Base-by-base conservation (phyloP, 1,139 yeast genomes). In the Casaregolazyma suthepensis region DNA sequence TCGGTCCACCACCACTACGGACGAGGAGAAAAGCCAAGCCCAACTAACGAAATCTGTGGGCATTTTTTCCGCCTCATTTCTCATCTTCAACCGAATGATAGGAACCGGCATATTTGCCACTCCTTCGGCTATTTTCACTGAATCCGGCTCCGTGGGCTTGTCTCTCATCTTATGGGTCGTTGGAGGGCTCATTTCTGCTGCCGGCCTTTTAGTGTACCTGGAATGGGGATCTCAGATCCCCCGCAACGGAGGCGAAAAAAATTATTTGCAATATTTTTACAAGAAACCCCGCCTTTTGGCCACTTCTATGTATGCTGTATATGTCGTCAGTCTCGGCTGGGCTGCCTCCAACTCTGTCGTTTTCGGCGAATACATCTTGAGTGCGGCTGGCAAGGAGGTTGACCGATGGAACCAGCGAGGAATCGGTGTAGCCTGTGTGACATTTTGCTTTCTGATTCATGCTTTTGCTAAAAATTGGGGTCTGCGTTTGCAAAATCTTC, bases 21-120 rank as follows among this genome's bases (percentile, higher is more conserved):
- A 17, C 17, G 43, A 15, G 3, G 51, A 43, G 5, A 19, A 15
- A 3, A n/a, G 23, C 46, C 43, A 43, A 31, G 31, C 31, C 6
- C 42, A 43, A 43, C 43, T 26, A 26, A 45, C 46, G n/a, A 46
- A 50, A 26, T 37, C 77, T 55, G 76, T 85, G 52, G 91, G 93
- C n/a, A 68, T 79, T 40, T 56, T 80, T n/a, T 83, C 89, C 2
- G 87, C 89, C 49, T 76, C 83, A 26, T 83, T 83, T 63, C 73
- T 87, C 52, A 83, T 86, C 67, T 75, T 87, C 63, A 87, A 87
- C 67, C 76, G 95, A 68, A 87, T 87, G 83, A 77, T 88, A 61
- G 96, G 96, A 59, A 87, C 95, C 9, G 96, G 96, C 67, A 86
- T 88, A 52, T 88, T 88, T 68, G 83, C 93, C 44, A 85, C 91